These are phyloP conservation scores for Candida sanyaensis DNA, from an alignment of 1,139 yeast species.

Conservation along the genomic window DNA sequence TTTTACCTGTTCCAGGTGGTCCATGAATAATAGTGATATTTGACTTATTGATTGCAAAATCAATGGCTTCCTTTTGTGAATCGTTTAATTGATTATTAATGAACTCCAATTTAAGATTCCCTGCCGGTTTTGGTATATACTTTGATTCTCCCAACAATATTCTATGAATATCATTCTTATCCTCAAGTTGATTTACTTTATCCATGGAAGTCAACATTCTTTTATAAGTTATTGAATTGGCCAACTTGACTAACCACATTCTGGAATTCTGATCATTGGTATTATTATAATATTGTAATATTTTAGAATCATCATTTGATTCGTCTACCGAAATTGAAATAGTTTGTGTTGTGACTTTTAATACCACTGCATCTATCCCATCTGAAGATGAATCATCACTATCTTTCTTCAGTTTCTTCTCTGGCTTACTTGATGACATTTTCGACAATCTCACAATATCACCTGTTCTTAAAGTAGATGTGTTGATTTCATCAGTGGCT, in stretches of 20 bases:
- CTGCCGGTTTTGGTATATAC: conserved; percentile 22
- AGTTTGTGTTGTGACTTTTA: conserved; percentile 44
- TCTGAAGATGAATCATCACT: conserved; percentile 20
- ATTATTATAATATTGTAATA: conserved; percentile 45
- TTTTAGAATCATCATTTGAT: conserved; percentile 40
- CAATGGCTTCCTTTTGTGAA: conserved; percentile 58
- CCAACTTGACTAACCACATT: conserved; percentile 66
- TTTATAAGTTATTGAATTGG: conserved; percentile 69
- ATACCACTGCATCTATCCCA: conserved; percentile 61
- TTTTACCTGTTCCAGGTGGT: conserved; percentile 59
- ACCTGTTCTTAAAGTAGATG: conserved; percentile 70
- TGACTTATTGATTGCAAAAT: conserved; percentile 40
- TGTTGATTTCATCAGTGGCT: conserved; percentile 37
- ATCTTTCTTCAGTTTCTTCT: conserved; percentile 24
- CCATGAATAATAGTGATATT: conserved; percentile 50
- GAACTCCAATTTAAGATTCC: conserved; percentile 24
- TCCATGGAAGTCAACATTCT: conserved; percentile 82
- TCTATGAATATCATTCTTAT: conserved; percentile 40
- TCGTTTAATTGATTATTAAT: conserved; percentile 58
- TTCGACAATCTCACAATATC: conserved; percentile 66
- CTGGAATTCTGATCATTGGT: conserved; percentile 38
- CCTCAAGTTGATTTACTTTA: conserved; percentile 54
- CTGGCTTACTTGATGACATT: conserved; percentile 21
- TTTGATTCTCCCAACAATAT: conserved; percentile 46
- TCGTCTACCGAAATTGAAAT: conserved; percentile 63